Conservation (phyloP, 2,329 filamentous ascomycete genomes). For the Phaeosphaeriaceae sp. region DNA sequence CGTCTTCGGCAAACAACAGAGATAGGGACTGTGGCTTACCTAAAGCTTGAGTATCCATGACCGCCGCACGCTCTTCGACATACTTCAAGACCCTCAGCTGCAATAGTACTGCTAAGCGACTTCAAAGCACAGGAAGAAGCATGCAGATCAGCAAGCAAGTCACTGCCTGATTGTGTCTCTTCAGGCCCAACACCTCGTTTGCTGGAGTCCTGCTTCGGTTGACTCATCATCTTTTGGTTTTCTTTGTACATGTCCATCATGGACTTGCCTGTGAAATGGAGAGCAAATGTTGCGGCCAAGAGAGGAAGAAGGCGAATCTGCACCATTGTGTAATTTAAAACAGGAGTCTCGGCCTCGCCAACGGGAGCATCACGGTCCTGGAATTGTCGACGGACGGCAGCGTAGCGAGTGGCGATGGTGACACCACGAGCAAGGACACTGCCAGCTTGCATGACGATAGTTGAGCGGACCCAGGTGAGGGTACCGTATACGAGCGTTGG, state of each 20-base stretch:
- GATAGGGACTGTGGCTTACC: constrained; percentile 16
- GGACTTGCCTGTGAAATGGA: constrained; percentile 77
- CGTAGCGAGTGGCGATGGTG: constrained; percentile 78
- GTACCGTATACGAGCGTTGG: constrained; percentile 76
- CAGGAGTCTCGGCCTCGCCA: constrained; percentile 71
- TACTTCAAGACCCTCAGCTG: constrained; percentile 75
- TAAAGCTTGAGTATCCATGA: constrained; percentile 77
- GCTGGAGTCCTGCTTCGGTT: constrained; percentile 42
- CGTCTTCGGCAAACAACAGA: no score
- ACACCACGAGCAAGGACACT: constrained; percentile 75
- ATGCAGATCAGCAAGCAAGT: constrained; percentile 75
- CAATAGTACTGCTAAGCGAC: constrained; percentile 72
- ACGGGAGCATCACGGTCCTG: constrained; percentile 72
- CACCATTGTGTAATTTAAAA: constrained; percentile 82
- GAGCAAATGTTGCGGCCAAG: constrained; percentile 75
- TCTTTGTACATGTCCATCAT: constrained; percentile 78
- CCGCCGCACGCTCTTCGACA: constrained; percentile 78
- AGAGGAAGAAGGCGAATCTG: constrained; percentile 75
- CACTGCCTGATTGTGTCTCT: constrained; percentile 69
- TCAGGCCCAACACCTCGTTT: constrained; percentile 69
- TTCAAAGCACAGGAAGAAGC: constrained; percentile 79
- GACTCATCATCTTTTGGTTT: constrained; percentile 71
- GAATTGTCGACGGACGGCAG: constrained; percentile 77
- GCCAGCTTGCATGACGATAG: constrained; percentile 75
- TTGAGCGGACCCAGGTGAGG: constrained; percentile 75